Conservation (phyloP, 495 filamentous ascomycete species). For the Aspergillus bridgeri region DNA sequence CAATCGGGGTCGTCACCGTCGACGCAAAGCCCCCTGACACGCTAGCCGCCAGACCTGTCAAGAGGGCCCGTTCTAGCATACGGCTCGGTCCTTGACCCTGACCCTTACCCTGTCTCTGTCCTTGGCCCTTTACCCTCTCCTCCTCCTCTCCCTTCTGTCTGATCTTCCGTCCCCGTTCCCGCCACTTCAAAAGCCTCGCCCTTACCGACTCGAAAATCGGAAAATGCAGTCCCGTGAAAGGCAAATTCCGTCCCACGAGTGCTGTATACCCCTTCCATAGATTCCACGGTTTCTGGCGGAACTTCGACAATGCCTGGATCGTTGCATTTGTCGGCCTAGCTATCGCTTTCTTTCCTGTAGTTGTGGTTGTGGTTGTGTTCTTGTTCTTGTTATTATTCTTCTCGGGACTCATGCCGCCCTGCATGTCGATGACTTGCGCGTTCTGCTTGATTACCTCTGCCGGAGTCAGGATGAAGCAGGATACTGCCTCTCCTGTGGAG, state of each 20-base stretch:
- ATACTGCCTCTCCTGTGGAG: slow-evolving; percentile 70
- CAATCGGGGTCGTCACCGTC: slow-evolving; percentile 72
- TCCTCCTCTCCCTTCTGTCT: slow-evolving; percentile 19
- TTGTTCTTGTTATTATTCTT: too few relatives aligned
- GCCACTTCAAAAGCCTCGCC: slow-evolving; percentile 34
- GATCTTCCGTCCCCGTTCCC: slow-evolving; percentile 14
- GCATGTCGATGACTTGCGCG: too few relatives aligned
- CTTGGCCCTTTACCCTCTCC: too few relatives aligned
- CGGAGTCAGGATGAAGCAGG: slow-evolving; percentile 81
- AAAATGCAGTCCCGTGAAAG: slow-evolving; percentile 85
- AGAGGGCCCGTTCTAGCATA: slow-evolving; percentile 57
- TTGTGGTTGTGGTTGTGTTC: too few relatives aligned
- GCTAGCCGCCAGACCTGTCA: slow-evolving; percentile 69
- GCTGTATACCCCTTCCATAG: slow-evolving; percentile 80
- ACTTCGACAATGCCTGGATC: slow-evolving; percentile 50
- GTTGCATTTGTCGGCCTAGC: too few relatives aligned
- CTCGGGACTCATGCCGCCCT: too few relatives aligned
- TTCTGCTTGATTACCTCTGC: slow-evolving; percentile 94
- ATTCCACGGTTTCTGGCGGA: slow-evolving; percentile 52
- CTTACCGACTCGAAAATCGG: slow-evolving; percentile 75
- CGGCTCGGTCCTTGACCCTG: slow-evolving; percentile 5
- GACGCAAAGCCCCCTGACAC: slow-evolving; percentile 67
- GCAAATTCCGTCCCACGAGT: slow-evolving; percentile 74
- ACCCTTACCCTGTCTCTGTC: too few relatives aligned
- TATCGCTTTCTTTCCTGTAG: too few relatives aligned